Percentiles rank a stretch among this genome's conserved stretches.
These are phyloP conservation scores for Cylindrodendrum hubeiense DNA, from an alignment of 2,329 filamentous ascomycete species.

Conservation along the genomic window DNA sequence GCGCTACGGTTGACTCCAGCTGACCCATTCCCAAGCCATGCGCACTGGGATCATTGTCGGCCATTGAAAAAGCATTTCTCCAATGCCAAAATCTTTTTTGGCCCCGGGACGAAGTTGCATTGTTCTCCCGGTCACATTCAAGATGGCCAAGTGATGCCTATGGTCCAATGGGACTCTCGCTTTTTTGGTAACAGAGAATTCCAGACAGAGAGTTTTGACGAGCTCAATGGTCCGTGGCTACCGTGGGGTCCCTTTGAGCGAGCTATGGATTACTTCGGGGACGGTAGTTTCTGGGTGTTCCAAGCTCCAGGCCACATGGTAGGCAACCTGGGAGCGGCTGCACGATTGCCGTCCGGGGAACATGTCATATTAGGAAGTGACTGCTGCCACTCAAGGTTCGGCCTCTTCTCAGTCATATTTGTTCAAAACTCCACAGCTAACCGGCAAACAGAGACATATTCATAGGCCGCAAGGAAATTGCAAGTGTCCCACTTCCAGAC, in stretches of 20 bases:
- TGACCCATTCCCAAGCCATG: slow-evolving; percentile 6
- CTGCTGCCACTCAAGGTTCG: slow-evolving; percentile 24
- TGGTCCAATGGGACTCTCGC: slow-evolving; percentile 25
- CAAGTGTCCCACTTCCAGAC: slow-evolving; percentile 5
- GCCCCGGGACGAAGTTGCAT: slow-evolving; percentile 9
- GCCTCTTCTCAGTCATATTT: too few species aligned
- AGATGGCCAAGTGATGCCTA: slow-evolving; percentile 1
- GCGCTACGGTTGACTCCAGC: background rate
- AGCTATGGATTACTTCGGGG: slow-evolving; percentile 11
- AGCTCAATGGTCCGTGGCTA: slow-evolving; percentile 16
- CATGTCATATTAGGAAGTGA: slow-evolving; percentile 14
- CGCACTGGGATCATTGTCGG: slow-evolving; percentile 27
- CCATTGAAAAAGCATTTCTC: slow-evolving; percentile 15
- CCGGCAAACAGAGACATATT: slow-evolving; percentile 16
- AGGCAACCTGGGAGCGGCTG: slow-evolving; percentile 17
- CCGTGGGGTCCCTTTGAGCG: slow-evolving; percentile 10
- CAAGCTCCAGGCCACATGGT: slow-evolving; percentile 23
- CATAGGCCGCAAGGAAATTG: slow-evolving; percentile 4
- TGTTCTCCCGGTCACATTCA: slow-evolving; percentile 23
- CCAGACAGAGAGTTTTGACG: background rate
- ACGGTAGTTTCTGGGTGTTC: slow-evolving; percentile 20
- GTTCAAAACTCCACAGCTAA: background rate
- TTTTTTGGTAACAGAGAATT: slow-evolving; percentile 11
- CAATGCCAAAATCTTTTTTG: slow-evolving; percentile 19
- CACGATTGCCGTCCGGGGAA: slow-evolving; percentile 2